Evolutionary conservation across 495 filamentous ascomycete species (phyloP), one percentile per base, ranked within the genome.

Genomic region (Xylaria curta): DNA sequence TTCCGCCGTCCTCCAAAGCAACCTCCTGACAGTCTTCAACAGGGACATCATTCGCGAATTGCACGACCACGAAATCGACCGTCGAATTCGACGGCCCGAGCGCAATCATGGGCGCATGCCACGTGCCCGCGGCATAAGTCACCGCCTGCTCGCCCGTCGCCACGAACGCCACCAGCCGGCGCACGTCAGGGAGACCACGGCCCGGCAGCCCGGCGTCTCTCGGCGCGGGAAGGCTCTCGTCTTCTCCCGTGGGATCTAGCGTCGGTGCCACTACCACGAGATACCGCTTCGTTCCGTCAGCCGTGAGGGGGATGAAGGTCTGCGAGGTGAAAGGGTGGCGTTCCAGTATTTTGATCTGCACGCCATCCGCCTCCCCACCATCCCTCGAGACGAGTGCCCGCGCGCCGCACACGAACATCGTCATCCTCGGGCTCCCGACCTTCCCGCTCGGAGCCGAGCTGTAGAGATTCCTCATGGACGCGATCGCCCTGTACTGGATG

Each of bases 51-150:
- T 97, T 99, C 19, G 90, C 91, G 83, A 90, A 93, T 82, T 97
- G 95, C 78, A 93, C 87, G 10, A 98, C 94, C 31, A 97, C 89
- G 82, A 98, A 99, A 54, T 85, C 84, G 13, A 86, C 38, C 75
- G 92, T 91, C 36, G 94, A 87, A 26, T 88, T 84, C 44, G 84
- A 74, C 59, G 82, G 76, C 47, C 62, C 96, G 26, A 98, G 76
- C 58, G 94, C 94, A 19, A 92, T 93, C 96, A 99, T 98, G 2
- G 96, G 96, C 73, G 95, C 94, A 86, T 99, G 96, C 95, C 97
- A 99, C 54, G 94, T 97, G 19, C 93, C 96, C 19, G 91, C 89
- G 15, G 88, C 92, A 81, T 98, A 99, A 19, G 94, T 97, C 24
- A 99, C 92, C 3, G 93, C 95, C 85, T 97, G 93, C 15, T 88